Percentiles rank a stretch among this genome's conserved stretches.
These are phyloP conservation scores for Paramecium octaurelia DNA, from an alignment of 73 alveolate genomes.

Conservation along the genomic window DNA sequence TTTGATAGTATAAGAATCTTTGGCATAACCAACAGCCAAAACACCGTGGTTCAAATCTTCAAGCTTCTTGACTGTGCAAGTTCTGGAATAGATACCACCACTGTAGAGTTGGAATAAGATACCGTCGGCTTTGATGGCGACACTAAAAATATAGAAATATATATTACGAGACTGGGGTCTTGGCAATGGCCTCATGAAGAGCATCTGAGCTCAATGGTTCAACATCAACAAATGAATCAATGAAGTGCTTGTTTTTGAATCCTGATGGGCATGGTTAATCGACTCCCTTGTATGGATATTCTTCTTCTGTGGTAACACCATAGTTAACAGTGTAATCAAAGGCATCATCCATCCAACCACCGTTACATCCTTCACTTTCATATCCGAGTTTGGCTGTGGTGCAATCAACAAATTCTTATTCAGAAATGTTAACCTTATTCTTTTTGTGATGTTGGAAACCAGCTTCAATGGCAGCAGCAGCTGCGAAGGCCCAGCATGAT, in stretches of 20 bases:
- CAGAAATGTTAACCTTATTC: slow-evolving; percentile 46
- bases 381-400: slow-evolving; percentile 32
- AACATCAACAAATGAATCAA: slow-evolving; percentile 41
- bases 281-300: slow-evolving; percentile 77
- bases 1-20: slow-evolving; percentile 53
- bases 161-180: slow-evolving; percentile 66
- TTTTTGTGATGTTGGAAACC: slow-evolving; percentile 28
- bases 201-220: slow-evolving; percentile 26
- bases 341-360: slow-evolving; percentile 73
- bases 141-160: not conserved
- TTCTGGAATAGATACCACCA: slow-evolving; percentile 68
- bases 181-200: slow-evolving; percentile 61
- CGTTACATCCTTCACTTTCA: slow-evolving; percentile 81
- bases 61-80: not conserved
- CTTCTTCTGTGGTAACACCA: slow-evolving; percentile 70
- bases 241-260: not conserved
- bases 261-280: slow-evolving; percentile 60
- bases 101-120: slow-evolving; percentile 69
- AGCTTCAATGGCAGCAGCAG: slow-evolving; percentile 67
- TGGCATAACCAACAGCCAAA: slow-evolving; percentile 73
- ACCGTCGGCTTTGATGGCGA: slow-evolving; percentile 77
- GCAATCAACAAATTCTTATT: slow-evolving; percentile 67
- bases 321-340: slow-evolving; percentile 63
- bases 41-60: slow-evolving; percentile 75
- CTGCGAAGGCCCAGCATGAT: slow-evolving; percentile 82